Base-by-base conservation (phyloP, 2,329 filamentous ascomycete genomes). In the Botrytis elliptica region DNA sequence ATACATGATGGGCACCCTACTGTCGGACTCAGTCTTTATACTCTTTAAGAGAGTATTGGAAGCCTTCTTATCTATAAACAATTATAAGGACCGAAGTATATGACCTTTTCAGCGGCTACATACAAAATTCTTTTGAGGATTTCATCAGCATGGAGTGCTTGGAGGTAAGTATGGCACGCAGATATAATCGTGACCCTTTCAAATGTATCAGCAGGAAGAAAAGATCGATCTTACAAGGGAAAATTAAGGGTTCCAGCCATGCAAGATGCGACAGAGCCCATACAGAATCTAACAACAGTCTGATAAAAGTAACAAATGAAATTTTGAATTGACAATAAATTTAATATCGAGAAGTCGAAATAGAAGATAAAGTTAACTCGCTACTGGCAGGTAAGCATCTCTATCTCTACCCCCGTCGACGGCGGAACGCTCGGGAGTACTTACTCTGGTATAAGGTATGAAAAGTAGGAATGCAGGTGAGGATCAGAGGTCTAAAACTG, bases 211-310 rank as follows among this genome's bases (percentile, higher is more conserved):
- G 49, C 5, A 52, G 49, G 12, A 52, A n/a, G 25, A 7, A 52
- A 7, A n/a, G 0, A 16, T 7, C 2, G 12, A n/a, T 52, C 12
- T 0, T 52, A 5, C 10, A n/a, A 2, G 25, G 0, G 10, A 5
- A 52, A n/a, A 52, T 52, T 10, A 14, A 52, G 25, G 2, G 5
- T 14, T n/a, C 25, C 10, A n/a, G 22, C 10, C 22, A 52, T 52
- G 10, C 14, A 52, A 4, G 46, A 25, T 49, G 46, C 1, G 9
- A 49, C 25, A 22, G 20, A 49, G 46, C 22, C 22, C 46, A 25
- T 12, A 25, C 46, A 49, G 0, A 25, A 25, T 52, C 46, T 25
- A 52, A 52, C 4, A 52, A 25, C 22, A 6, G 46, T 52, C 46
- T 25, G 22, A 5, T n/a, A n/a, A 52, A 14, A n/a, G 1, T 52